Evolutionary conservation across 192 early-diverging fungal genomes (phyloP).

Genomic region (Backusella mclennaniae): DNA sequence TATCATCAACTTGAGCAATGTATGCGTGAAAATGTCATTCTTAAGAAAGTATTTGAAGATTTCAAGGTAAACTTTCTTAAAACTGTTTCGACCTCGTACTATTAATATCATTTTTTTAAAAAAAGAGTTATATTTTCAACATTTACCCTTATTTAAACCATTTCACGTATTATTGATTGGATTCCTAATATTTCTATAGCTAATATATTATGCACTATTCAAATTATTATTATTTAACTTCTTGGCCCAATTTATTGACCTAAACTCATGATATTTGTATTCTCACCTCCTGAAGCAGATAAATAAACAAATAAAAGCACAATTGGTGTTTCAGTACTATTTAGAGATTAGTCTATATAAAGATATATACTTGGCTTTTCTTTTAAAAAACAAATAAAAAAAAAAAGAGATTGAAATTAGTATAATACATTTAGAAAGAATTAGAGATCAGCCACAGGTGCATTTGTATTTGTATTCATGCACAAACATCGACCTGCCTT

Average conservation of each 20-base stretch:
- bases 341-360: background rate
- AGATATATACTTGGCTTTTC: background rate
- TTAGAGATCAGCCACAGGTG: background rate
- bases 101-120: background rate
- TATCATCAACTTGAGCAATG: too few species aligned
- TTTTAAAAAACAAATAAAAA: background rate
- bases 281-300: background rate
- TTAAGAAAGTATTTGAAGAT: background rate
- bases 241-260: background rate
- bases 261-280: background rate
- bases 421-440: background rate
- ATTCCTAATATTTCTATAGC: background rate
- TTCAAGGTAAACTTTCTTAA: background rate
- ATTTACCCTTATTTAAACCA: background rate
- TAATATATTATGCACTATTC: background rate
- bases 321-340: background rate
- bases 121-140: background rate
- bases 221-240: background rate
- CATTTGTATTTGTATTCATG: background rate
- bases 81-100: background rate
- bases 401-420: background rate
- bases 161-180: background rate
- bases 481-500: background rate
- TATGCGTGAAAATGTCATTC: background rate
- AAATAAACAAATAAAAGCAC: background rate